Evolutionary conservation across 495 filamentous ascomycete genomes (phyloP), one percentile per base, ranked within the genome.

Genomic region (Collariella sp.): DNA sequence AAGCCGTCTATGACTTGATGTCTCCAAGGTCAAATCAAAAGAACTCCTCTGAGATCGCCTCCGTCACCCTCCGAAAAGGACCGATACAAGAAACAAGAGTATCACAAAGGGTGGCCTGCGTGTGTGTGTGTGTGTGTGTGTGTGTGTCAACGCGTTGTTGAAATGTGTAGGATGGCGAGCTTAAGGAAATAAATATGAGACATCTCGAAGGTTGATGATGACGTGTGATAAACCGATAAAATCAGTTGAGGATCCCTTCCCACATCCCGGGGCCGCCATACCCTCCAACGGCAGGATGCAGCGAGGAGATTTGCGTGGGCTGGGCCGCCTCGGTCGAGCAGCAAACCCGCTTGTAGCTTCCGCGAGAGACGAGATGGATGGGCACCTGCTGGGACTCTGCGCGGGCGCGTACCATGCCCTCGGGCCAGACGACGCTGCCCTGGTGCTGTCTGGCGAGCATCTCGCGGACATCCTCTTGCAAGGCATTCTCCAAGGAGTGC

Each of bases 391-490:
- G 63, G 52, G 47, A 33, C 31, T 60, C 62, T 4, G 52, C 34
- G 29, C 55, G 59, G 35, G 46, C 29, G 33, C 62, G 60, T 13
- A 67, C 54, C 38, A 73, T 58, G 13, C 63, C 58, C 31, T 74
- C 71, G 7, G 72, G 63, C 68, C 74, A 76, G 16, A 53, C 36
- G 11, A 67, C 49, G 38, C 18, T 26, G 22, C 46, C 42, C 11
- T 54, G 43, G 29, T 65, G 70, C 4, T 64, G 65, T 19, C 54
- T 55, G 20, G 56, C 54, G 16, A 84, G 70, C 61, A 82, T 69
- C 45, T 83, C 77, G 52, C 87, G 86, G 39, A 93, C 86, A 55
- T 88, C 83, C 45, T 83, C 81, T 66, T 93, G 88, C 15, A 91
- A 72, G 7, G 74, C 65, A 34, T 70, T 68, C 55, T 90, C 86